These are phyloP conservation scores for Fragosphaeria purpurea DNA, from an alignment of 2,329 filamentous ascomycete species.

Conservation along the genomic window DNA sequence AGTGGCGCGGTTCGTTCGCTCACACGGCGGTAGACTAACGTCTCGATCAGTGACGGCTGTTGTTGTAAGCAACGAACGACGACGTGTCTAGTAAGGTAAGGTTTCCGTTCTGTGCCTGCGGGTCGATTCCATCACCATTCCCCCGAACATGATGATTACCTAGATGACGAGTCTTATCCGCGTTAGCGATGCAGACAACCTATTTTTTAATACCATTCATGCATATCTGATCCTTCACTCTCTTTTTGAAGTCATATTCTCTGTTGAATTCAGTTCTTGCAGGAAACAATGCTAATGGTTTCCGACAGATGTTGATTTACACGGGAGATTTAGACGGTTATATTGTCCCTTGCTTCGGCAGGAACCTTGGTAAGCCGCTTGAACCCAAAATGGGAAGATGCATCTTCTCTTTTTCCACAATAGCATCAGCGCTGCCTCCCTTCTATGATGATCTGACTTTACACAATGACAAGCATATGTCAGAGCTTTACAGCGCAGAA, in stretches of 20 bases:
- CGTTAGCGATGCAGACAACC: slow-evolving; percentile 61
- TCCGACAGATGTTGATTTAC: too few species aligned
- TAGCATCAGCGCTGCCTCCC: slow-evolving; percentile 15
- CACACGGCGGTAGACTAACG: background rate
- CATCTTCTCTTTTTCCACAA: background rate
- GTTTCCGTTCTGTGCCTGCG: background rate
- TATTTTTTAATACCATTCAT: slow-evolving; percentile 63
- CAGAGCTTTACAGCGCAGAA: slow-evolving; percentile 56
- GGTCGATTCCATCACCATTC: background rate
- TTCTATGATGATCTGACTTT: slow-evolving; percentile 72
- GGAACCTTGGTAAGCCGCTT: too few species aligned
- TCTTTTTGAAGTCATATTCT: background rate
- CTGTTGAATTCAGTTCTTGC: too few species aligned
- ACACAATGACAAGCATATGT: slow-evolving; percentile 96
- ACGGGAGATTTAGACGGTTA: too few species aligned
- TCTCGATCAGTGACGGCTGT: background rate
- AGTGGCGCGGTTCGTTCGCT: background rate
- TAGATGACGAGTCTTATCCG: slow-evolving; percentile 75
- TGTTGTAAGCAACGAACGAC: background rate
- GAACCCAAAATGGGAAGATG: background rate
- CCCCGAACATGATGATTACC: slow-evolving; percentile 34
- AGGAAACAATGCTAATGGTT: too few species aligned
- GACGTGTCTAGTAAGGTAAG: slow-evolving; percentile 5
- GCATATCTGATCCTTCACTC: slow-evolving; percentile 31
- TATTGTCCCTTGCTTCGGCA: too few species aligned